phyloP scores from a whole-genome alignment of 495 filamentous ascomycete species.

The Penicillium flavigenum region DNA sequence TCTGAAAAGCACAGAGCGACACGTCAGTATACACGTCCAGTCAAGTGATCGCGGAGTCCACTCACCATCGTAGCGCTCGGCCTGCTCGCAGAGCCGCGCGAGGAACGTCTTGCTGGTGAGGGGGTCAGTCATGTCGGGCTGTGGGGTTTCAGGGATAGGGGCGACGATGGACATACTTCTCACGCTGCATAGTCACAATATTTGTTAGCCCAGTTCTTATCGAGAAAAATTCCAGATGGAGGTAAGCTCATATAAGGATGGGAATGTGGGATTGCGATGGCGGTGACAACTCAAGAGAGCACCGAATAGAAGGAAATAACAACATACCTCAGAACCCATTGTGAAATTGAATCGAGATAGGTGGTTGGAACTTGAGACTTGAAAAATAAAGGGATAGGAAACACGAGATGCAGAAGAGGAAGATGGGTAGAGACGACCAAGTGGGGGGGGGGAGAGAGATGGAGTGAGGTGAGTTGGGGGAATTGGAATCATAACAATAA shows the following conservation, averaged over 20 bases:
- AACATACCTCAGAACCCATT: constrained; percentile 54
- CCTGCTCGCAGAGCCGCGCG: constrained; percentile 99
- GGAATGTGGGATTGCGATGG: constrained; percentile 33
- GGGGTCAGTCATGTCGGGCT: constrained; percentile 34
- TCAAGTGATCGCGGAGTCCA: not conserved
- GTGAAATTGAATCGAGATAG: constrained; percentile 22
- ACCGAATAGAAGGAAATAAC: constrained; percentile 37
- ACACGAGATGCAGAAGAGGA: constrained; percentile 29
- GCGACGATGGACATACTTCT: constrained; percentile 59
- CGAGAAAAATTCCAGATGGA: constrained; percentile 8
- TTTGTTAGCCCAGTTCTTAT: constrained; percentile 26
- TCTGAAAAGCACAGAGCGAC: constrained; percentile 49
- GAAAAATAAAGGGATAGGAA: constrained; percentile 20
- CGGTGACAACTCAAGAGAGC: constrained; percentile 38
- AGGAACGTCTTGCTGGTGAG: constrained; percentile 97
- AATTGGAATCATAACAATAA: constrained; percentile 31
- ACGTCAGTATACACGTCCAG: constrained; percentile 25
- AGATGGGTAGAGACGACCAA: constrained; percentile 30
- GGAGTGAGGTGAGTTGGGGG: constrained; percentile 24
- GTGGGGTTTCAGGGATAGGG: constrained; percentile 18
- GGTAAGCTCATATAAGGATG: constrained; percentile 27
- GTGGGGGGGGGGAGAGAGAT: constrained; percentile 31
- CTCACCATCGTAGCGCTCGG: constrained; percentile 98
- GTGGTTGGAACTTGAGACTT: constrained; percentile 14
- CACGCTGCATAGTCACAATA: constrained; percentile 60